These are phyloP conservation scores for Asparagopsis taxiformis DNA, from an alignment of 31 red algal species.

Conservation along the genomic window DNA sequence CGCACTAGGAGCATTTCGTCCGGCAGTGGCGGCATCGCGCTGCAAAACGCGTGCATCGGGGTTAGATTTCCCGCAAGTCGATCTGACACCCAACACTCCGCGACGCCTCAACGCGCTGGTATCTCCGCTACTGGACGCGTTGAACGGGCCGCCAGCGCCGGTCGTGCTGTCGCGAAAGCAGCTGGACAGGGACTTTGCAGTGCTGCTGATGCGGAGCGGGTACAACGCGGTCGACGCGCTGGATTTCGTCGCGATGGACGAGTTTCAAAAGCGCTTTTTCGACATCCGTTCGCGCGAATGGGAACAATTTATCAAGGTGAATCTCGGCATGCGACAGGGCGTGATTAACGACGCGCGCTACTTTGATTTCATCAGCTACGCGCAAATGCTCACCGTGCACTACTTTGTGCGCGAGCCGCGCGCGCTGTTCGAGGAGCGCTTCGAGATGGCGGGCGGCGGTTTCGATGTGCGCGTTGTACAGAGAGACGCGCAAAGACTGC, in stretches of 20 bases:
- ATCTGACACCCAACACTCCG: no score
- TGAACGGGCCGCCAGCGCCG: conserved; percentile 16
- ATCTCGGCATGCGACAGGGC: conserved; percentile 34
- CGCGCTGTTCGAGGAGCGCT: conserved; percentile 17
- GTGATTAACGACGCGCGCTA: conserved; percentile 41
- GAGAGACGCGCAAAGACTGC: conserved; percentile 2
- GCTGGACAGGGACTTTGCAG: conserved; percentile 34
- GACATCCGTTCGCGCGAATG: conserved; percentile 38
- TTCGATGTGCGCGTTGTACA: conserved; percentile 5
- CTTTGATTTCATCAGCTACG: conserved; percentile 60
- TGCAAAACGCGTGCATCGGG: no score
- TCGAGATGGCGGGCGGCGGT: not conserved
- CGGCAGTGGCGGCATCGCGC: no score
- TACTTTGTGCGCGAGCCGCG: conserved; percentile 2
- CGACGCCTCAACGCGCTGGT: no score
- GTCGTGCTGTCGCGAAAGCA: conserved; percentile 7
- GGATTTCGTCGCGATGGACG: conserved; percentile 49
- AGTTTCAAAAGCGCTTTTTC: conserved; percentile 44
- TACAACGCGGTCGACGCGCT: conserved; percentile 51
- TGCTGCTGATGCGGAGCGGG: conserved; percentile 38
- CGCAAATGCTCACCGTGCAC: conserved; percentile 17
- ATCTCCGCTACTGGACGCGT: no score
- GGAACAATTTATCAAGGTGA: conserved; percentile 12
- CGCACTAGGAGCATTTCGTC: no score
- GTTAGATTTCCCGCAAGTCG: no score